phyloP scores from a whole-genome alignment of 164 flowering plant genomes.

The Akebia trifoliata region DNA sequence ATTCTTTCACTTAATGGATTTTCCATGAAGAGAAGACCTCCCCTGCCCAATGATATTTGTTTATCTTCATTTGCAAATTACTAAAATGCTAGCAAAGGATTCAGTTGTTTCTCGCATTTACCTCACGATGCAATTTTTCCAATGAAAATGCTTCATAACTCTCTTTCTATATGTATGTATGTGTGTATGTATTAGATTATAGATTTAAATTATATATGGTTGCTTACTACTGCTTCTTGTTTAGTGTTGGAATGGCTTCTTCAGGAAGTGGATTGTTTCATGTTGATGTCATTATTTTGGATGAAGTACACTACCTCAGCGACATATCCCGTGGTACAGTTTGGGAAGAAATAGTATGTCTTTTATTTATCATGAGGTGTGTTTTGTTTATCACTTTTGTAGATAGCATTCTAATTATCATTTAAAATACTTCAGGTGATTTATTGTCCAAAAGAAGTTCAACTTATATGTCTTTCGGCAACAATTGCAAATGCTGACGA shows the following conservation, averaged over 20 bases:
- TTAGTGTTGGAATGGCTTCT: slow-evolving; percentile 79
- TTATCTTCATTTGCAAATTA: too few species aligned
- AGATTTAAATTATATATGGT: neutral
- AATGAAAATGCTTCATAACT: too few species aligned
- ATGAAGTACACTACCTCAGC: slow-evolving; percentile 95
- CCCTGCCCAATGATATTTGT: too few species aligned
- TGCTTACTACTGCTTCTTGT: slow-evolving; percentile 19
- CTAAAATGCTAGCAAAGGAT: too few species aligned
- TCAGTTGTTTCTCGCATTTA: too few species aligned
- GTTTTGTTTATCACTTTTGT: neutral
- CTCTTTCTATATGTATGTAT: too few species aligned
- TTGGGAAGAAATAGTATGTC: slow-evolving; percentile 96
- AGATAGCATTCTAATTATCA: slow-evolving; percentile 1
- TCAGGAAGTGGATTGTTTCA: slow-evolving; percentile 67
- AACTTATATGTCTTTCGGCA: slow-evolving; percentile 89
- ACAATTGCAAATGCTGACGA: slow-evolving; percentile 97
- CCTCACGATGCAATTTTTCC: too few species aligned
- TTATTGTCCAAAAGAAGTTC: slow-evolving; percentile 94
- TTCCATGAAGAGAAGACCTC: too few species aligned
- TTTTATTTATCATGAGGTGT: slow-evolving; percentile 10
- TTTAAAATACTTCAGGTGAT: slow-evolving; percentile 53
- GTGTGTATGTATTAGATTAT: too few species aligned
- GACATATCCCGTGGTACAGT: slow-evolving; percentile 97
- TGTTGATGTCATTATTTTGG: slow-evolving; percentile 91
- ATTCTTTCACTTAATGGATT: too few species aligned